Conservation (phyloP, 2,329 filamentous ascomycete genomes). For the Cercospora zeina region DNA sequence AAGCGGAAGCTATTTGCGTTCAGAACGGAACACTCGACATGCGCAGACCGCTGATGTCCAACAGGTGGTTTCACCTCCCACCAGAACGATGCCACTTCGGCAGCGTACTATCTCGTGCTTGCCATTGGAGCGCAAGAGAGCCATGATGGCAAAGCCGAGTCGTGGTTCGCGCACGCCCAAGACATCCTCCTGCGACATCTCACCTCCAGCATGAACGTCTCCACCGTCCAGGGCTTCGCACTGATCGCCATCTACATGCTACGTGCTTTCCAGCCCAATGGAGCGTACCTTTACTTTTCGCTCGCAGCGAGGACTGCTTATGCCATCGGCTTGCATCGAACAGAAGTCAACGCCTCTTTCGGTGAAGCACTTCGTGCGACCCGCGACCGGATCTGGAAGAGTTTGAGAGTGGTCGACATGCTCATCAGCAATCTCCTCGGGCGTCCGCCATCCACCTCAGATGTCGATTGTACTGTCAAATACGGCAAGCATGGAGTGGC, state of each 20-base stretch:
- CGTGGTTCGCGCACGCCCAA: conserved; percentile 51
- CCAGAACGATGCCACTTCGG: conserved; percentile 46
- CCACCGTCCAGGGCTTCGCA: conserved; percentile 55
- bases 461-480: conserved; percentile 51
- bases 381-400: conserved; percentile 56
- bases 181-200: conserved; percentile 50
- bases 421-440: conserved; percentile 55
- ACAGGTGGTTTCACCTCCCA: conserved; percentile 15
- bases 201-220: conserved; percentile 52
- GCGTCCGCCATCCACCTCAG: conserved; percentile 55
- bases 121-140: conserved; percentile 52
- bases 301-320: conserved; percentile 56
- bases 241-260: conserved; percentile 56
- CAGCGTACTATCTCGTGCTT: conserved; percentile 54
- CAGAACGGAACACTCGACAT: too few relatives aligned
- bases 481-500: conserved; percentile 30
- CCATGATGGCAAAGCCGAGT: conserved; percentile 47
- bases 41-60: not conserved
- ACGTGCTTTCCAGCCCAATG: conserved; percentile 54
- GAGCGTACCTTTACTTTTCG: conserved; percentile 53
- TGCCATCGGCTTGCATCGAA: conserved; percentile 55
- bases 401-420: conserved; percentile 54
- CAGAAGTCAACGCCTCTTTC: conserved; percentile 55
- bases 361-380: conserved; percentile 32
- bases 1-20: not conserved